These are phyloP conservation scores for Backusella sp. DNA, from an alignment of 192 early-diverging fungal species.

Conservation along the genomic window DNA sequence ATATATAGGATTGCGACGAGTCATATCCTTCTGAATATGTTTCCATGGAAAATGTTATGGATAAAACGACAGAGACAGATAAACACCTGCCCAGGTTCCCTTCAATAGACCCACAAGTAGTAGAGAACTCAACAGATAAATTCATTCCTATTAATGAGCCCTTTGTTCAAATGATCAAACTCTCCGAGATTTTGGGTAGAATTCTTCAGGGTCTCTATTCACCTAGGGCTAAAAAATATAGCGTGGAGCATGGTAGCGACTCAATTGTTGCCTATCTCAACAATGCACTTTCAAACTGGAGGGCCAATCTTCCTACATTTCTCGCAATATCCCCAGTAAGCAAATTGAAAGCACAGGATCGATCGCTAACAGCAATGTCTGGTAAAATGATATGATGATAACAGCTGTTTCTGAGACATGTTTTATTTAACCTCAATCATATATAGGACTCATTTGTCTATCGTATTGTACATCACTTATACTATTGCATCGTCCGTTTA, in stretches of 20 bases:
- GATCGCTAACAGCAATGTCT: slow-evolving; percentile 11
- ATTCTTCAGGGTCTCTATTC: slow-evolving; percentile 29
- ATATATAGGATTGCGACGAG: slow-evolving; percentile 28
- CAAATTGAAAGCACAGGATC: background rate
- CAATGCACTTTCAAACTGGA: slow-evolving; percentile 25
- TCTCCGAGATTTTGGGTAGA: slow-evolving; percentile 30
- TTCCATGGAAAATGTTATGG: slow-evolving; percentile 20
- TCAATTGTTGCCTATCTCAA: slow-evolving; percentile 19
- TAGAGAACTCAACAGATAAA: background rate
- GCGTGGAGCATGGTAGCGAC: slow-evolving; percentile 21
- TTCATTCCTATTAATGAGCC: slow-evolving; percentile 18
- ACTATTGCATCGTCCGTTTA: slow-evolving; percentile 39
- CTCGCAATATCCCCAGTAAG: background rate
- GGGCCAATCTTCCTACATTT: slow-evolving; percentile 10
- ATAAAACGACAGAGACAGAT: slow-evolving; percentile 15
- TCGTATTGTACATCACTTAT: slow-evolving; percentile 34
- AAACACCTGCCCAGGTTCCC: slow-evolving; percentile 2
- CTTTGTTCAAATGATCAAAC: slow-evolving; percentile 28
- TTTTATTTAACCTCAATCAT: background rate
- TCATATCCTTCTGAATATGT: slow-evolving; percentile 21
- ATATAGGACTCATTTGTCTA: slow-evolving; percentile 21
- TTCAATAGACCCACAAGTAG: background rate
- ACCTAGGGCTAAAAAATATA: slow-evolving; percentile 21
- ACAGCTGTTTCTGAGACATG: background rate
- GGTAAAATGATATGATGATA: background rate